A percentile compares a stretch with the other conserved stretches of the same genome.
These are phyloP conservation scores for Solanum ahanhuiri DNA, from an alignment of 257 asterid species.

Conservation along the genomic window DNA sequence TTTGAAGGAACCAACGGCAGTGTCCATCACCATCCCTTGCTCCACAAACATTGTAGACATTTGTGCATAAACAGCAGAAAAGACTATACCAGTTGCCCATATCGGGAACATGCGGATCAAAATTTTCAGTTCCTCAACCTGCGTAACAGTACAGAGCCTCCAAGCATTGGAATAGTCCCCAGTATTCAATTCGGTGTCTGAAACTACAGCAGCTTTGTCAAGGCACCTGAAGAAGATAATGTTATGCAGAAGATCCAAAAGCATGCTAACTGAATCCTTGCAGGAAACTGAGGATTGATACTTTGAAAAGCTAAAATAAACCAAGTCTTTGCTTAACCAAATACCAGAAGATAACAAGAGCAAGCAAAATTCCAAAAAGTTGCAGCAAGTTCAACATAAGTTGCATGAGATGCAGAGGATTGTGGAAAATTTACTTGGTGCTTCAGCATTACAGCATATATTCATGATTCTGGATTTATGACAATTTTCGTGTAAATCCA, in stretches of 20 bases:
- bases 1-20: conserved; percentile 61
- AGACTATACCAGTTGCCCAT: conserved; percentile 91
- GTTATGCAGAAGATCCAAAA: not conserved
- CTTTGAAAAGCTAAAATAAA: not conserved
- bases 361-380: not conserved
- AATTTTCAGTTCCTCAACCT: conserved; percentile 77
- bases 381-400: not conserved
- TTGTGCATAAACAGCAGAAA: conserved; percentile 82
- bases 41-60: conserved; percentile 89
- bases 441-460: not conserved
- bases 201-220: conserved; percentile 68
- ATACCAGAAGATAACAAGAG: not conserved
- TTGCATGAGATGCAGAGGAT: not conserved
- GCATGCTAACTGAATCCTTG: not conserved
- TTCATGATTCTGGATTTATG: not conserved
- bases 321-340: not conserved
- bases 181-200: conserved; percentile 32
- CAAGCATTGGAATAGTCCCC: conserved; percentile 63
- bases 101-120: conserved; percentile 86
- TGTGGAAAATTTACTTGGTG: not conserved
- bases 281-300: not conserved
- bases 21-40: conserved; percentile 93
- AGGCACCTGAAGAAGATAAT: conserved; percentile 48
- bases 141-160: conserved; percentile 85
- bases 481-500: not conserved